Base-by-base conservation (phyloP, 345 rosid species). In the Linum tenue region DNA sequence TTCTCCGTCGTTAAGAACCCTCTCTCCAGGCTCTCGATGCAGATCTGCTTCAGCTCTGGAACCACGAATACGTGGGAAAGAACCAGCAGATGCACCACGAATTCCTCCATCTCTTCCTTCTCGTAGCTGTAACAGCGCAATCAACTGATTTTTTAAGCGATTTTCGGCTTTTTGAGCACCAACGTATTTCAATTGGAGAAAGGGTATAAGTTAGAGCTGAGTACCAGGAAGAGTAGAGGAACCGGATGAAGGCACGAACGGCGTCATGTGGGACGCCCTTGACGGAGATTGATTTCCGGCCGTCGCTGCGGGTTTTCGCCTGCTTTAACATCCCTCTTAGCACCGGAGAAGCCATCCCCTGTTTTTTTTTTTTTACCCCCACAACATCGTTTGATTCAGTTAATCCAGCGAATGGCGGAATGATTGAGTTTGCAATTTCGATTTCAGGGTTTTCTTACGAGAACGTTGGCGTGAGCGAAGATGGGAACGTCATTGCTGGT, bases 151-250 rank as follows among this genome's bases (percentile, higher is more conserved):
- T 22, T 22, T 22, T 22, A 22, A 22, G 31, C 31, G 31, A 22
- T 22, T 22, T 22, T 0, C 31, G 31, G 0, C 1, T 22, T n/a
- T 22, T 22, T 22, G 31, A 22, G 31, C 31, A 22, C 0, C 31
- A 22, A 22, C 31, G 31, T 0, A 22, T 22, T 22, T 22, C 31
- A 22, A 22, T 22, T 22, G 31, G 31, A 22, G 31, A 22, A 22
- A 22, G 31, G 31, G 31, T 22, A 22, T 22, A 22, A 22, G 31
- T 22, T 22, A 22, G 31, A 22, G 31, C n/a, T 22, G 31, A 22
- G 43, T 89, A 92, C 96, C 94, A 56, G 56, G 96, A 88, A 69
- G 97, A 92, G 71, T 90, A 92, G 68, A 90, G 73, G 75, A 84
- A 88, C 38, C 96, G 82, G 56, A 90, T 68, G 75, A 92, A 92